A percentile compares a stretch with the other conserved stretches of the same genome.
Evolutionary conservation across 1,284 basidiomycete species (phyloP).

Genomic region (Farysia itapuensis): DNA sequence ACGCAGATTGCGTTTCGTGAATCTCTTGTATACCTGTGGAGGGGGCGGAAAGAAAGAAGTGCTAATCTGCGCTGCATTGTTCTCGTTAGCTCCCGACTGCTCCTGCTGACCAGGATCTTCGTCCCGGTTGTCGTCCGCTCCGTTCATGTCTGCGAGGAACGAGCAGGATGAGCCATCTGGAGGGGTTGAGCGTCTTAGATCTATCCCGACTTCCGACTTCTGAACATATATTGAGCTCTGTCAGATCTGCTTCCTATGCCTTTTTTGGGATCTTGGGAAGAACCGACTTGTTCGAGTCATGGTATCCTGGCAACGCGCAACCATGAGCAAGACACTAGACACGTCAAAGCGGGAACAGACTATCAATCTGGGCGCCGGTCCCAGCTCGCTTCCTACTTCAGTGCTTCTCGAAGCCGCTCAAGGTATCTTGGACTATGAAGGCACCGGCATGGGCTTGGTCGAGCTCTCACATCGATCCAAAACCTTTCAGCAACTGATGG

Average conservation of each 20-base stretch:
- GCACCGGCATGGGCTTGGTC: conserved; percentile 55
- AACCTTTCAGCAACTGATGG: conserved; percentile 52
- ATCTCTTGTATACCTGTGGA: conserved; percentile 40
- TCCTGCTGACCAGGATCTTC: conserved; percentile 1
- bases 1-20: conserved; percentile 38
- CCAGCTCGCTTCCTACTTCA: conserved; percentile 51
- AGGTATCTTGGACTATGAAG: conserved; percentile 52
- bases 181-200: neutral
- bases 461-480: conserved; percentile 57
- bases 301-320: conserved; percentile 1
- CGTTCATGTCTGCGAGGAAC: too few relatives aligned
- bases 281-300: too few relatives aligned
- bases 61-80: conserved; percentile 22
- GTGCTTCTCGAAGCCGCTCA: conserved; percentile 55
- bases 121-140: neutral
- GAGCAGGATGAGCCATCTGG: too few relatives aligned
- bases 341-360: conserved; percentile 42
- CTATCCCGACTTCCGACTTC: neutral
- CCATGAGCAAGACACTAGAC: conserved; percentile 27
- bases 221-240: neutral
- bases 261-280: too few relatives aligned
- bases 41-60: conserved; percentile 53
- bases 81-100: conserved; percentile 1
- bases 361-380: conserved; percentile 58
- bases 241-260: neutral